Conservation (phyloP, 306 rosid species). For the Rubus idaeus region DNA sequence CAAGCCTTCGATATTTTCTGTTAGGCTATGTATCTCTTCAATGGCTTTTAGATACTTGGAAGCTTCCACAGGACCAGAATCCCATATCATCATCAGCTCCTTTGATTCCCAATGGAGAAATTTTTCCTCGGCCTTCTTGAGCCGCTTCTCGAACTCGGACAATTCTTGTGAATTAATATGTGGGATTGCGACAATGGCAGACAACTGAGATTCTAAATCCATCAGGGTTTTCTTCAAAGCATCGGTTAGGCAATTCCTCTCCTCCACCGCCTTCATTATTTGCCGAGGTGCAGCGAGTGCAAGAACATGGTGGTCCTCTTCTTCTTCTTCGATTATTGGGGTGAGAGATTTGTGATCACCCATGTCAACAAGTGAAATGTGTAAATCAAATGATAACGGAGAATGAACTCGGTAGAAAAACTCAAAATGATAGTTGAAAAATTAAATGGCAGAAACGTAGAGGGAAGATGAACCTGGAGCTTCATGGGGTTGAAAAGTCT, state of each 20-base stretch:
- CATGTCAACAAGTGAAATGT: constrained; percentile 26
- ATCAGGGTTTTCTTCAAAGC: constrained; percentile 51
- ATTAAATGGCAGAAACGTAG: neutral
- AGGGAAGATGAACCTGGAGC: neutral
- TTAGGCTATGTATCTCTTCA: constrained; percentile 41
- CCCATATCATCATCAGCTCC: constrained; percentile 42
- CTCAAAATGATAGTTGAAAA: too few species aligned
- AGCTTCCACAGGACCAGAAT: constrained; percentile 41
- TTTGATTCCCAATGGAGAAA: constrained; percentile 44
- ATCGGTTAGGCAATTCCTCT: constrained; percentile 36
- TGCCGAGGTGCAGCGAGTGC: constrained; percentile 53
- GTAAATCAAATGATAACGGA: neutral
- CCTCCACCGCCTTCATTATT: constrained; percentile 49
- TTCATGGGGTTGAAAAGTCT: neutral
- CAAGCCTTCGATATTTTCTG: constrained; percentile 38
- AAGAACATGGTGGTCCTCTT: constrained; percentile 34
- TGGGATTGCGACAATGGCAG: constrained; percentile 39
- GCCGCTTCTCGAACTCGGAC: constrained; percentile 37
- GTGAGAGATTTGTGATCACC: constrained; percentile 37
- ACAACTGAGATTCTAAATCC: constrained; percentile 55
- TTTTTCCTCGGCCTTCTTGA: constrained; percentile 40
- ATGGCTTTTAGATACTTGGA: constrained; percentile 41
- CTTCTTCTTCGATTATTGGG: neutral
- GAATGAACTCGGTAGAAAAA: neutral
- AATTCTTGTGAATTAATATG: constrained; percentile 27